Evolutionary conservation across 2,329 filamentous ascomycete species (phyloP).

Genomic region (Zasmidium angulare): DNA sequence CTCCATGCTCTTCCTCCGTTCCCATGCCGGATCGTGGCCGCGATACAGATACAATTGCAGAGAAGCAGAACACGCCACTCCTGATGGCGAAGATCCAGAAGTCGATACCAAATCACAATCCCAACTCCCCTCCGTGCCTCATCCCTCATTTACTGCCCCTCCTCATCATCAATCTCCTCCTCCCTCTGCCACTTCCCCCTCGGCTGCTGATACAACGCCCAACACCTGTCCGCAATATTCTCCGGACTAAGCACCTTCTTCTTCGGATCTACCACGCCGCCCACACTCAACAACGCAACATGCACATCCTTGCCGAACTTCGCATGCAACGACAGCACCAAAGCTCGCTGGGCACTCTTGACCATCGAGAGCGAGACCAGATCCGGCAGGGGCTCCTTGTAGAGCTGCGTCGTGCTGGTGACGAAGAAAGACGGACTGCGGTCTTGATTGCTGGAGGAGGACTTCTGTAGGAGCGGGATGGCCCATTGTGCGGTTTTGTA

Average conservation of each 20-base stretch:
- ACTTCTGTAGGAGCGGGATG: slow-evolving; percentile 44
- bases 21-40: too few species aligned
- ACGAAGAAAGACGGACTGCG: slow-evolving; percentile 50
- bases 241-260: slow-evolving; percentile 45
- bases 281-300: slow-evolving; percentile 48
- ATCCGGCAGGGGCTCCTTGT: slow-evolving; percentile 47
- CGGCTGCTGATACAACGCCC: slow-evolving; percentile 45
- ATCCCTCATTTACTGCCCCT: neutral
- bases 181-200: slow-evolving; percentile 40
- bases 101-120: neutral
- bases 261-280: slow-evolving; percentile 43
- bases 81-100: too few species aligned
- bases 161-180: slow-evolving; percentile 37
- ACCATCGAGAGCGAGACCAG: slow-evolving; percentile 52
- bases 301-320: slow-evolving; percentile 48
- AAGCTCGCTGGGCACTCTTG: slow-evolving; percentile 54
- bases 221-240: slow-evolving; percentile 48
- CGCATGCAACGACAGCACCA: slow-evolving; percentile 47
- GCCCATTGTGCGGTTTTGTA: slow-evolving; percentile 51
- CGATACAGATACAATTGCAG: too few species aligned
- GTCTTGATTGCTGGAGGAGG: slow-evolving; percentile 34
- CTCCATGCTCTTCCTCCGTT: too few species aligned
- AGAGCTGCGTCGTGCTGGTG: slow-evolving; percentile 49
- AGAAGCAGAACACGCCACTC: too few species aligned
- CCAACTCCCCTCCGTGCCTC: neutral